These are phyloP conservation scores for Trichoderma citrinoviride DNA, from an alignment of 2,329 filamentous ascomycete genomes.

Conservation along the genomic window DNA sequence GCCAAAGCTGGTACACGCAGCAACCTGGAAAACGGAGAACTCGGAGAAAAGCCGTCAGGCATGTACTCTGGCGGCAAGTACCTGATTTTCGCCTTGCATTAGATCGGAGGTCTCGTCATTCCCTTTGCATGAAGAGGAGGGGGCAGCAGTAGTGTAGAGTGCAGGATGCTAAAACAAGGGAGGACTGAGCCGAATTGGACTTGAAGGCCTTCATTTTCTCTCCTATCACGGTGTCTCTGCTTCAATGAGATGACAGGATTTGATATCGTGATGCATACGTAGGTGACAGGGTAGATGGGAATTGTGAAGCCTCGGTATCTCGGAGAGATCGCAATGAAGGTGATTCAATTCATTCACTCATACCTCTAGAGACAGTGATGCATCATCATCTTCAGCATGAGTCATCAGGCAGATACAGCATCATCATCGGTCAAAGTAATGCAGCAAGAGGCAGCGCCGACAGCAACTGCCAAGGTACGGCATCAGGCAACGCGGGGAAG, in stretches of 20 bases:
- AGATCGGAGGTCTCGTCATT: not conserved
- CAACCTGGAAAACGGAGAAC: not conserved
- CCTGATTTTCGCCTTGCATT: not conserved
- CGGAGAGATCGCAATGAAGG: too few relatives aligned
- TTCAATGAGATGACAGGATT: not conserved
- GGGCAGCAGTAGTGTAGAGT: too few relatives aligned
- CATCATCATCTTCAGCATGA: too few relatives aligned
- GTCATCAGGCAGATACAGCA: too few relatives aligned
- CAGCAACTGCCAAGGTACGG: not conserved
- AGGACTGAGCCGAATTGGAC: not conserved
- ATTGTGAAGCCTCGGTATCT: too few relatives aligned
- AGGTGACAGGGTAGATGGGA: too few relatives aligned
- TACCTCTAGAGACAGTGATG: too few relatives aligned
- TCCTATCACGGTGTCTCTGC: too few relatives aligned
- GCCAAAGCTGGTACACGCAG: not conserved
- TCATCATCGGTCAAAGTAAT: too few relatives aligned
- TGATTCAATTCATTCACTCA: too few relatives aligned
- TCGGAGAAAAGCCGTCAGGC: not conserved
- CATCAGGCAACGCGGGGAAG: constrained; percentile 18
- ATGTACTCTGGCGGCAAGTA: not conserved
- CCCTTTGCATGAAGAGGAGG: not conserved
- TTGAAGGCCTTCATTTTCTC: not conserved
- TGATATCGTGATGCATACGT: too few relatives aligned
- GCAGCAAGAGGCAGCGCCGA: not conserved
- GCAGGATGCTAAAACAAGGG: too few relatives aligned